Evolutionary conservation across 140 eudicot species (phyloP).

Genomic region (Oenanthe javanica): DNA sequence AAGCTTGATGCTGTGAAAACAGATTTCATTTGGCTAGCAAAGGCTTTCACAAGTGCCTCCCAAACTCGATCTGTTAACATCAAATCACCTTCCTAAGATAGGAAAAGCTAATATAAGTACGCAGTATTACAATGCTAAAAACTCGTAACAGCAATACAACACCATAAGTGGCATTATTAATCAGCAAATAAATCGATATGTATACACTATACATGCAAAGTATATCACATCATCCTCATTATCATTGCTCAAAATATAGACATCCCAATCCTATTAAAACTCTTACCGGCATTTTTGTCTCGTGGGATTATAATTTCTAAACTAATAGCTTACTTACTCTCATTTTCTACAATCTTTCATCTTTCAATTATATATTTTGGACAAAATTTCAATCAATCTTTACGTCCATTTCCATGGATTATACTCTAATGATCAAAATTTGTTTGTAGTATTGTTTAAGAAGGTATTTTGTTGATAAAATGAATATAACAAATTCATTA

Average conservation of each 20-base stretch:
- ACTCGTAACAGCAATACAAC: neutral
- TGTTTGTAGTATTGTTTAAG: too few relatives aligned
- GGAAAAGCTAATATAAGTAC: constrained; percentile 15
- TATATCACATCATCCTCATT: neutral
- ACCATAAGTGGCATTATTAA: neutral
- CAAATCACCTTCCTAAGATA: constrained; percentile 69
- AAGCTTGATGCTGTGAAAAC: constrained; percentile 83
- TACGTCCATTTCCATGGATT: too few relatives aligned
- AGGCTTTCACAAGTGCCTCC: constrained; percentile 87
- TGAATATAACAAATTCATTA: too few relatives aligned
- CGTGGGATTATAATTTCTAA: too few relatives aligned
- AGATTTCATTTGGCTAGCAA: constrained; percentile 88
- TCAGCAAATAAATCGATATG: neutral
- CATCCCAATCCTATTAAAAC: neutral
- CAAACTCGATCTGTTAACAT: constrained; percentile 77
- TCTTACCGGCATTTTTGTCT: too few relatives aligned
- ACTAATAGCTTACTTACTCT: too few relatives aligned
- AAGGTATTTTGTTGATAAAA: too few relatives aligned
- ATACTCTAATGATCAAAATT: too few relatives aligned
- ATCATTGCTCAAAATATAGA: neutral
- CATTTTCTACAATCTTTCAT: too few relatives aligned
- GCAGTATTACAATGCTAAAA: neutral
- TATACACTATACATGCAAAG: too few relatives aligned
- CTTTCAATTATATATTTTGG: too few relatives aligned
- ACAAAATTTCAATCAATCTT: too few relatives aligned